Percentiles rank a stretch among this genome's conserved stretches.
These are phyloP conservation scores for Thielaviopsis musarum DNA, from an alignment of 2,329 filamentous ascomycete species.

Conservation along the genomic window DNA sequence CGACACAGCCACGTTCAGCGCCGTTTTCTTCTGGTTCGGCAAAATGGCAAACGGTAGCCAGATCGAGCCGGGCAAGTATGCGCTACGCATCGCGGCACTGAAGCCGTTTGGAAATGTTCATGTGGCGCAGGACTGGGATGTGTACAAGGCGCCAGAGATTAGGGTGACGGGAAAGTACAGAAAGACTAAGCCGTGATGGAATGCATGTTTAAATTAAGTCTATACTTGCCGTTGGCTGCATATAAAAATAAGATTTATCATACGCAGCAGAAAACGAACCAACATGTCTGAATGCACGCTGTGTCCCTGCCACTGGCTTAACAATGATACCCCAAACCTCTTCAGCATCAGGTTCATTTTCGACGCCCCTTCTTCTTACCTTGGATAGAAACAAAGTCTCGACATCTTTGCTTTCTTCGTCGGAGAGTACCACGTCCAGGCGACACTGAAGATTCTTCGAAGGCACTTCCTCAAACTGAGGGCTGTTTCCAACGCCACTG, in stretches of 20 bases:
- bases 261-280: not conserved
- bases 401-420: not conserved
- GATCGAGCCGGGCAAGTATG: conserved; percentile 17
- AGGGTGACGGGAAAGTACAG: conserved; percentile 2
- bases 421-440: not conserved
- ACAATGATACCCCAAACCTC: not conserved
- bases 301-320: not conserved
- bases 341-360: not conserved
- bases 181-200: not conserved
- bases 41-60: conserved; percentile 17
- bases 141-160: conserved; percentile 15
- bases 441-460: not conserved
- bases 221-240: not conserved
- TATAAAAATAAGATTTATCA: not conserved
- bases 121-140: conserved; percentile 15
- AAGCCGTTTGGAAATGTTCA: conserved; percentile 16
- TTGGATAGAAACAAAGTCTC: not conserved
- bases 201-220: not conserved
- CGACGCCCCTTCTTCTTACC: no score
- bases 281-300: not conserved
- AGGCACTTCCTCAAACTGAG: not conserved
- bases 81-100: conserved; percentile 16
- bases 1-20: conserved; percentile 18
- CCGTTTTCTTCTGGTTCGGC: conserved; percentile 16
- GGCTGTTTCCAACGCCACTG: not conserved